phyloP scores from a whole-genome alignment of 2,329 filamentous ascomycete genomes.

The Pseudogymnoascus sp. region DNA sequence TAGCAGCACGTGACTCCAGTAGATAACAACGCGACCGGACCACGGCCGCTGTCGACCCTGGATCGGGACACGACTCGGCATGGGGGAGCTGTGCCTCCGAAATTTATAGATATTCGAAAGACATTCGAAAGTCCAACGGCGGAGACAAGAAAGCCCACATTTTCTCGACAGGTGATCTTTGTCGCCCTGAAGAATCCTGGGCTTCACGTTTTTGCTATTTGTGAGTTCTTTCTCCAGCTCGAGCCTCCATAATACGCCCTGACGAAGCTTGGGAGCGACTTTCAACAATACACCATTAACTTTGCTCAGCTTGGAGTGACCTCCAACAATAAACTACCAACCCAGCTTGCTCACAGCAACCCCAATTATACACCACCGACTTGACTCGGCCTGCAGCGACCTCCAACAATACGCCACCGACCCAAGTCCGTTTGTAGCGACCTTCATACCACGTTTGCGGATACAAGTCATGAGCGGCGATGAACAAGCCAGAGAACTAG shows the following conservation, averaged over 20 bases:
- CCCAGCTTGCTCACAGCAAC: background rate
- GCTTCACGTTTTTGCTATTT: background rate
- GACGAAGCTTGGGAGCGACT: background rate
- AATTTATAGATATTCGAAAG: background rate
- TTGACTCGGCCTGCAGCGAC: background rate
- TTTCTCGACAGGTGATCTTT: background rate
- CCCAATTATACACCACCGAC: background rate
- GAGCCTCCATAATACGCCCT: background rate
- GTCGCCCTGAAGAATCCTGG: background rate
- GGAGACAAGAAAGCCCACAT: background rate
- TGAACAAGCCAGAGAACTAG: slow-evolving; percentile 4
- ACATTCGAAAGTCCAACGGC: background rate
- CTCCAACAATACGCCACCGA: background rate
- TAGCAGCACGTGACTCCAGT: background rate
- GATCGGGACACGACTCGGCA: slow-evolving; percentile 7
- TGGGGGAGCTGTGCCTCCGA: slow-evolving; percentile 6
- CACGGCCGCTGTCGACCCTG: slow-evolving; percentile 5
- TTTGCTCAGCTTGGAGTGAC: background rate
- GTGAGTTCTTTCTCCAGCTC: background rate
- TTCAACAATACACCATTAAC: slow-evolving; percentile 2
- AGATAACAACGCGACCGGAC: slow-evolving; percentile 3
- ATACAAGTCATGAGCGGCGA: slow-evolving; percentile 8
- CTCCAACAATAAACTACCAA: background rate
- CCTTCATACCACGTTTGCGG: background rate
- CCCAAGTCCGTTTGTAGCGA: background rate